Conservation (phyloP, 306 rosid species). For the Cicer chorassanicum region DNA sequence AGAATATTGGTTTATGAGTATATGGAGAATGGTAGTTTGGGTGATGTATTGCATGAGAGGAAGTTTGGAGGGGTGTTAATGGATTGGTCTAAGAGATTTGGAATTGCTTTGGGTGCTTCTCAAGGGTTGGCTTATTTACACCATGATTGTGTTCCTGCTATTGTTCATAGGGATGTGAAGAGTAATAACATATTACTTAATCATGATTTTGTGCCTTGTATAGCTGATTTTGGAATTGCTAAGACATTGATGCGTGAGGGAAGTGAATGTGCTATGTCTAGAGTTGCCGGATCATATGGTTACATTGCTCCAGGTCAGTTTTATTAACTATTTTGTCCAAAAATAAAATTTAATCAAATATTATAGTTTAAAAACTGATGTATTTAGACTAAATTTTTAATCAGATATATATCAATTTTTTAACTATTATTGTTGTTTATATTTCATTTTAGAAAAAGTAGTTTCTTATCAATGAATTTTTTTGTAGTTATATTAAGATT, state of each 20-base stretch:
- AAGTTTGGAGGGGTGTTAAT: slow-evolving; percentile 45
- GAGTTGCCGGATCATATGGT: slow-evolving; percentile 81
- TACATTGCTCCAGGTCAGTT: slow-evolving; percentile 82
- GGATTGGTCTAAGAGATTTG: slow-evolving; percentile 62
- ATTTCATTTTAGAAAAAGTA: too few species aligned
- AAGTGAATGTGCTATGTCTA: slow-evolving; percentile 54
- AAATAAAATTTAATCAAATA: too few species aligned
- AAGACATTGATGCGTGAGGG: slow-evolving; percentile 56
- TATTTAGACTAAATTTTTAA: too few species aligned
- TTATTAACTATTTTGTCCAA: not conserved
- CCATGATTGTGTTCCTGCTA: slow-evolving; percentile 73
- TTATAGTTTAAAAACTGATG: too few species aligned
- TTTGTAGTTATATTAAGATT: too few species aligned
- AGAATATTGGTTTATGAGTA: slow-evolving; percentile 73
- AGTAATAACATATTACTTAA: slow-evolving; percentile 85
- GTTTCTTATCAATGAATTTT: too few species aligned
- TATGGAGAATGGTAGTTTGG: slow-evolving; percentile 82
- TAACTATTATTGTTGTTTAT: too few species aligned
- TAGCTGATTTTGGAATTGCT: slow-evolving; percentile 88
- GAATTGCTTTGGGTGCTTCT: slow-evolving; percentile 71
- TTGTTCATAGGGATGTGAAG: slow-evolving; percentile 88
- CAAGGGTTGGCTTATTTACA: slow-evolving; percentile 78
- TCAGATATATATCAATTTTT: too few species aligned
- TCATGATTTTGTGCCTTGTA: slow-evolving; percentile 59
- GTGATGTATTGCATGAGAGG: slow-evolving; percentile 66